Evolutionary conservation across 805 yeast genomes (phyloP).

Genomic region (Ogataea ramenticola): DNA sequence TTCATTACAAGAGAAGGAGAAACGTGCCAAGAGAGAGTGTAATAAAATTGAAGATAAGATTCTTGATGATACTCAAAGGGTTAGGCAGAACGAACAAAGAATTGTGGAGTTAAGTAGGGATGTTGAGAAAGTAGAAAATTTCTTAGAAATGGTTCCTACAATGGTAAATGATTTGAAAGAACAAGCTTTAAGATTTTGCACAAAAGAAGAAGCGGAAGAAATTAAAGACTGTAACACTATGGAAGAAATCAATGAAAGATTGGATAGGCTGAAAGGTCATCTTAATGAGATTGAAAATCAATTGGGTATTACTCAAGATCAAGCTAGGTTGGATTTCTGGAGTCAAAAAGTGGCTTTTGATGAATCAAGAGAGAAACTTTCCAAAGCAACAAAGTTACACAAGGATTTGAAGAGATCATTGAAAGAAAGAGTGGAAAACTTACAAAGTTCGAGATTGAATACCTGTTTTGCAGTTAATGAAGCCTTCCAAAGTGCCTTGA

Average conservation of each 20-base stretch:
- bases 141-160: slow-evolving; percentile 19
- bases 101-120: slow-evolving; percentile 15
- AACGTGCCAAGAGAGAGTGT: not conserved
- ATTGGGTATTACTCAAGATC: slow-evolving; percentile 50
- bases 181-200: slow-evolving; percentile 36
- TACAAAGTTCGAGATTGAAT: slow-evolving; percentile 31
- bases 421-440: slow-evolving; percentile 34
- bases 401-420: slow-evolving; percentile 29
- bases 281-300: slow-evolving; percentile 45
- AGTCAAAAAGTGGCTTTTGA: slow-evolving; percentile 35
- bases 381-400: slow-evolving; percentile 24
- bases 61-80: slow-evolving; percentile 4
- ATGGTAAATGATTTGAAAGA: slow-evolving; percentile 17
- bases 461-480: slow-evolving; percentile 42
- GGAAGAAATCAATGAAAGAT: slow-evolving; percentile 43
- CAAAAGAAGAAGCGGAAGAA: slow-evolving; percentile 37
- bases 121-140: slow-evolving; percentile 19
- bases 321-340: slow-evolving; percentile 41
- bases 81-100: slow-evolving; percentile 11
- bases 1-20: not conserved
- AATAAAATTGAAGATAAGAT: slow-evolving; percentile 5
- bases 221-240: slow-evolving; percentile 30
- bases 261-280: slow-evolving; percentile 35
- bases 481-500: slow-evolving; percentile 54
- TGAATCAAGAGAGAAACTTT: slow-evolving; percentile 33